Evolutionary conservation across 2,329 filamentous ascomycete genomes (phyloP).

Genomic region (Monilinia aucupariae): DNA sequence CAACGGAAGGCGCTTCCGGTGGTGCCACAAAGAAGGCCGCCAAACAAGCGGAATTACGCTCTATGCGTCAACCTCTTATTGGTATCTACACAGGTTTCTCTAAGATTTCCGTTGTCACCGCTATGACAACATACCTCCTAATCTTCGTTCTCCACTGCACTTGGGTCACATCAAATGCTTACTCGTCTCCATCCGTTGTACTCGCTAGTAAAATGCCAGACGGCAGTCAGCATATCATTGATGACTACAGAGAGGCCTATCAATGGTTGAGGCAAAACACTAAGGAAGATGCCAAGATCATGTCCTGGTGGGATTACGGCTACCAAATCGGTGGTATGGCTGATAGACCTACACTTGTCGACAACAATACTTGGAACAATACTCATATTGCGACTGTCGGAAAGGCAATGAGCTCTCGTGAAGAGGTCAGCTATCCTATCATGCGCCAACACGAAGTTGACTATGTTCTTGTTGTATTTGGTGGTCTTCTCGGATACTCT

Average conservation of each 20-base stretch:
- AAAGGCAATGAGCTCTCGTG: slow-evolving; percentile 95
- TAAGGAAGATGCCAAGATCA: slow-evolving; percentile 88
- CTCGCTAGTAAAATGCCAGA: slow-evolving; percentile 88
- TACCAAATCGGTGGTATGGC: slow-evolving; percentile 99
- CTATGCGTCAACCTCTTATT: slow-evolving; percentile 65
- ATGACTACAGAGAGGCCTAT: slow-evolving; percentile 98
- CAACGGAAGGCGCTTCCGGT: slow-evolving; percentile 36
- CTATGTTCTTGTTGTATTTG: slow-evolving; percentile 96
- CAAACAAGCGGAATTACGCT: slow-evolving; percentile 57
- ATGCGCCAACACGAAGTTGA: slow-evolving; percentile 98
- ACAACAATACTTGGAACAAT: slow-evolving; percentile 99
- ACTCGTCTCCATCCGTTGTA: slow-evolving; percentile 96
- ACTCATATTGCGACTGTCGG: slow-evolving; percentile 98
- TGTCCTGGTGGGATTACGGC: slow-evolving; percentile 99
- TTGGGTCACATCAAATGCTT: slow-evolving; percentile 98
- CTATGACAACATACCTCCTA: slow-evolving; percentile 73
- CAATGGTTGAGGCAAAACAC: slow-evolving; percentile 99
- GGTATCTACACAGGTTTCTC: slow-evolving; percentile 79
- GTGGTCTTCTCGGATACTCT: slow-evolving; percentile 91
- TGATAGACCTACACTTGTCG: slow-evolving; percentile 90
- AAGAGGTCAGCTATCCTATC: slow-evolving; percentile 98
- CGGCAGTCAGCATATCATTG: slow-evolving; percentile 95
- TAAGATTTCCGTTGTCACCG: slow-evolving; percentile 69
- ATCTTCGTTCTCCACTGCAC: slow-evolving; percentile 97
- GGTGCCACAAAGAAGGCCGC: slow-evolving; percentile 45